These are phyloP conservation scores for Venturia asperata DNA, from an alignment of 2,329 filamentous ascomycete genomes.

Conservation along the genomic window DNA sequence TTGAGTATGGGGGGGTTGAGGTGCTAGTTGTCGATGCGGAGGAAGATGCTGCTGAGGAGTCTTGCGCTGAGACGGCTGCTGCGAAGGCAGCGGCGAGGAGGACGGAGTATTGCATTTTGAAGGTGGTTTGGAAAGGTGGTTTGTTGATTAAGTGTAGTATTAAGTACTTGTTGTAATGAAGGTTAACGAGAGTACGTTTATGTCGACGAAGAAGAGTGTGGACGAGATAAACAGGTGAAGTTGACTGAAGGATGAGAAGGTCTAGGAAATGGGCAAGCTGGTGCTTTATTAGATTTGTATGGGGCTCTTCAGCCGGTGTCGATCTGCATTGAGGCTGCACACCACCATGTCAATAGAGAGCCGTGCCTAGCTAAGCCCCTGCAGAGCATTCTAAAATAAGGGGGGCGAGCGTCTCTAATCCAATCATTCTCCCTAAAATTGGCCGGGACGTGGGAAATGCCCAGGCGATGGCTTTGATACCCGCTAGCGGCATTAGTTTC, in stretches of 20 bases:
- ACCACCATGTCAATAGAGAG: not conserved
- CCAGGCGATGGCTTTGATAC: not conserved
- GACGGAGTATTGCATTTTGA: conserved; percentile 43
- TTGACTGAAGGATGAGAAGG: too few relatives aligned
- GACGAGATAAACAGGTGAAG: not conserved
- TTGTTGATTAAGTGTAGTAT: conserved; percentile 9
- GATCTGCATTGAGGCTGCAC: not conserved
- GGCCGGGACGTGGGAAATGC: not conserved
- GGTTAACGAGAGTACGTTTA: conserved; percentile 3
- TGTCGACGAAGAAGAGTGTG: not conserved
- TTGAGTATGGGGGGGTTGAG: conserved; percentile 23
- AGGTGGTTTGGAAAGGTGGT: not conserved
- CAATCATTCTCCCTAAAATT: not conserved
- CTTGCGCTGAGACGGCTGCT: conserved; percentile 37
- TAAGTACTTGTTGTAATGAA: not conserved
- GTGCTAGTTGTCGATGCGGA: conserved; percentile 22
- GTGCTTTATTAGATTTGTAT: conserved; percentile 2
- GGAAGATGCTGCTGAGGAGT: conserved; percentile 17
- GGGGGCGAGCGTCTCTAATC: not conserved
- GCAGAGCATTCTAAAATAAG: not conserved
- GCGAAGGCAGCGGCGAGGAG: conserved; percentile 38
- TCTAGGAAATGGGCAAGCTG: not conserved
- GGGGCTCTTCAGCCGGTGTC: not conserved
- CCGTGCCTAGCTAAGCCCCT: not conserved
- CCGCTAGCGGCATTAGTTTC: not conserved